Evolutionary conservation across 495 filamentous ascomycete species (phyloP).

Genomic region (Astrothelium macrocarpum): DNA sequence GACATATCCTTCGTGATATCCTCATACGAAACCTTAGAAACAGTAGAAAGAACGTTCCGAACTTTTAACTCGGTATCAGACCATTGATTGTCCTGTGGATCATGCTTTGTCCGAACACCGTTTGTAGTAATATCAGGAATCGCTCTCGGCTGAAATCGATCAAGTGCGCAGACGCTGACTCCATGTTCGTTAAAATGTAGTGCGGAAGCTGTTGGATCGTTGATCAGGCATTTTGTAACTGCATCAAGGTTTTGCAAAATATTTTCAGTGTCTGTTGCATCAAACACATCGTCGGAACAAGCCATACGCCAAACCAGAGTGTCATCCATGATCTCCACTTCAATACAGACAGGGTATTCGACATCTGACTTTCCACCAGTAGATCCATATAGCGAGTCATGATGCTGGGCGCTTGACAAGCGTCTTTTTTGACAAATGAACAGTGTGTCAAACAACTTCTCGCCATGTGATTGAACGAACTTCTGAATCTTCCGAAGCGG

Average conservation of each 20-base stretch:
- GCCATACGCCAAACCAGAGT: conserved; percentile 58
- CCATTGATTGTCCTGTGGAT: conserved; percentile 23
- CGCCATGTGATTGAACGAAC: conserved; percentile 25
- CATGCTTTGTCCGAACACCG: not conserved
- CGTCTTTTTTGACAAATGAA: conserved; percentile 56
- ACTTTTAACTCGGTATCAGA: conserved; percentile 43
- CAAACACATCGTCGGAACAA: conserved; percentile 47
- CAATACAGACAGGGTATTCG: conserved; percentile 71
- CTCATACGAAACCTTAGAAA: conserved; percentile 50
- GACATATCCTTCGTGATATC: conserved; percentile 54
- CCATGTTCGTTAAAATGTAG: conserved; percentile 40
- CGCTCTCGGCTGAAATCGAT: conserved; percentile 23
- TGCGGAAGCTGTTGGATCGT: conserved; percentile 36
- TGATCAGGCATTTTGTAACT: conserved; percentile 45
- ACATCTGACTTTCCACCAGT: conserved; percentile 50
- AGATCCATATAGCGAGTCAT: conserved; percentile 42
- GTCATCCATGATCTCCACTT: conserved; percentile 54
- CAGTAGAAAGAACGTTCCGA: conserved; percentile 50
- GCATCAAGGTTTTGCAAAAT: conserved; percentile 47
- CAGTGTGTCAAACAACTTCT: conserved; percentile 45
- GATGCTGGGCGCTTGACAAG: not conserved
- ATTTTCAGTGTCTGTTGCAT: conserved; percentile 30
- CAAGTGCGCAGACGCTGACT: conserved; percentile 46
- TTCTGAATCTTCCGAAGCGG: conserved; percentile 54
- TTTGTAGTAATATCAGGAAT: conserved; percentile 11